Evolutionary conservation across 495 filamentous ascomycete species (phyloP).

Genomic region (Pseudomonodictys pantanalensis): DNA sequence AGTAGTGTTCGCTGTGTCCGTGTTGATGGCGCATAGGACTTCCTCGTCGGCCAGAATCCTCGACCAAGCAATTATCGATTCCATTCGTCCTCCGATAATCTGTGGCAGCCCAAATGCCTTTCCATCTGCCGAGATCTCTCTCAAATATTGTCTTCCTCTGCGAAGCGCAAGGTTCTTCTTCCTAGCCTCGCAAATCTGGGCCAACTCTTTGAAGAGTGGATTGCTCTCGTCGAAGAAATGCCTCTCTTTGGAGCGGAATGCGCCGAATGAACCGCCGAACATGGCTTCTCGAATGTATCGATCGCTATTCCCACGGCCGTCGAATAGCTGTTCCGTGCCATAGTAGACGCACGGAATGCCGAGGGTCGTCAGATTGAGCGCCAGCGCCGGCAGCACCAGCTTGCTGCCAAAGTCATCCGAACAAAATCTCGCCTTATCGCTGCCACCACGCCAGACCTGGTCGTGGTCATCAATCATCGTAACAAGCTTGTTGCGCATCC

Average conservation of each 20-base stretch:
- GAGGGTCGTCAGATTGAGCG: conserved; percentile 30
- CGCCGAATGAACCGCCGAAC: conserved; percentile 34
- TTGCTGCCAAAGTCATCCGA: conserved; percentile 3
- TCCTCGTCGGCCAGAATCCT: conserved; percentile 31
- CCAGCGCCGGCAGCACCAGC: conserved; percentile 23
- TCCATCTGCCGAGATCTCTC: conserved; percentile 30
- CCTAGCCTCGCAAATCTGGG: conserved; percentile 18
- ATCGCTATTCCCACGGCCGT: conserved; percentile 28
- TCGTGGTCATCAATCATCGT: conserved; percentile 38
- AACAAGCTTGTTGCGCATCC: conserved; percentile 33
- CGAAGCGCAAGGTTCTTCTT: conserved; percentile 4
- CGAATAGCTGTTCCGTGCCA: conserved; percentile 33
- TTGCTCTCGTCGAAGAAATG: conserved; percentile 32
- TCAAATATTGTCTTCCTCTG: conserved; percentile 30
- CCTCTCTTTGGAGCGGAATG: conserved; percentile 25
- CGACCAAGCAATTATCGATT: conserved; percentile 31
- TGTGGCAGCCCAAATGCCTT: conserved; percentile 18
- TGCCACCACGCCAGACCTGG: conserved; percentile 23
- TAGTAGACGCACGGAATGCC: conserved; percentile 38
- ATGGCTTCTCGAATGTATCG: conserved; percentile 34
- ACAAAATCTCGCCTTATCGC: conserved; percentile 29
- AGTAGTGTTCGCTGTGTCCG: conserved; percentile 2
- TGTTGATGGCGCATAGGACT: conserved; percentile 34
- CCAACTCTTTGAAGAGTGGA: conserved; percentile 13
- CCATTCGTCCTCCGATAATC: conserved; percentile 9